Conservation (phyloP, 768 basidiomycete species). For the Lentinula lateritia region DNA sequence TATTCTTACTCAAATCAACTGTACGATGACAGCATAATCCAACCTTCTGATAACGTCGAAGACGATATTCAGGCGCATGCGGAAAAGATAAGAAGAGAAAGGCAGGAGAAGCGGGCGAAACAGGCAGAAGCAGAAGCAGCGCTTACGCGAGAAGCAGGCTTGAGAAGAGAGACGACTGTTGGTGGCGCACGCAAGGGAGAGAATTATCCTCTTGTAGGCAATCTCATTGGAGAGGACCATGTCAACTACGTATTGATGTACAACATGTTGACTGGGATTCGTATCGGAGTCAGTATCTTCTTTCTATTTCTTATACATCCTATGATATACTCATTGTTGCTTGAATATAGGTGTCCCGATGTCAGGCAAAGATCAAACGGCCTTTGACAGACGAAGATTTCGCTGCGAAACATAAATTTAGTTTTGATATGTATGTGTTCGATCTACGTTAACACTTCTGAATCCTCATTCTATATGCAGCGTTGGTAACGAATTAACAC, state of each 20-base stretch:
- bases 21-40: slow-evolving; percentile 24
- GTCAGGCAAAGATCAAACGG: slow-evolving; percentile 91
- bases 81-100: slow-evolving; percentile 78
- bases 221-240: slow-evolving; percentile 96
- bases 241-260: slow-evolving; percentile 99
- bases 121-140: slow-evolving; percentile 59
- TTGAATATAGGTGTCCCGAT: slow-evolving; percentile 75
- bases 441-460: neutral
- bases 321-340: neutral
- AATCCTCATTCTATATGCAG: slow-evolving; percentile 28
- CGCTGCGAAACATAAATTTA: slow-evolving; percentile 84
- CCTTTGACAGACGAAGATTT: slow-evolving; percentile 85
- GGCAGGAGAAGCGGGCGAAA: slow-evolving; percentile 63
- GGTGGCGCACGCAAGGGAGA: slow-evolving; percentile 22
- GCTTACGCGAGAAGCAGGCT: slow-evolving; percentile 29
- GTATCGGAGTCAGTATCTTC: slow-evolving; percentile 69
- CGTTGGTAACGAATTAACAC: slow-evolving; percentile 95
- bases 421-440: slow-evolving; percentile 87
- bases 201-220: slow-evolving; percentile 78
- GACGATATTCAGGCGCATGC: slow-evolving; percentile 86
- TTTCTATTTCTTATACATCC: neutral
- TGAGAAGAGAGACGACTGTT: slow-evolving; percentile 11
- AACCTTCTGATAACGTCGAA: slow-evolving; percentile 47
- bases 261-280: slow-evolving; percentile 99
- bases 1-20: neutral